phyloP scores from a whole-genome alignment of 371 early-diverging fungal species.

The Globomyces sp. region DNA sequence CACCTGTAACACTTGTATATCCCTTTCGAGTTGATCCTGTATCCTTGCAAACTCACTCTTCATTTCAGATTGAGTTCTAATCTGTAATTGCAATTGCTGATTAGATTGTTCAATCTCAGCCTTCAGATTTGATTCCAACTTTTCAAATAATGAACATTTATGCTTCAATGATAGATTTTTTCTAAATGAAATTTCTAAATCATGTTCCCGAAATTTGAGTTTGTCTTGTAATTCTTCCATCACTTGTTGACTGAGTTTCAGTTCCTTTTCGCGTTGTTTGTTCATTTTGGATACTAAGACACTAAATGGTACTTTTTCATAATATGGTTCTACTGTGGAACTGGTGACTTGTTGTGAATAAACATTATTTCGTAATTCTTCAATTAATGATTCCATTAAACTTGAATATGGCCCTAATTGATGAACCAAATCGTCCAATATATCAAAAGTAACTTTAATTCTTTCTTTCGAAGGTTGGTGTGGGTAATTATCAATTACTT shows the following conservation, averaged over 20 bases:
- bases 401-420: constrained; percentile 28
- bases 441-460: constrained; percentile 26
- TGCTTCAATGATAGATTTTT: constrained; percentile 46
- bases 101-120: constrained; percentile 30
- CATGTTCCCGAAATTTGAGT: constrained; percentile 46
- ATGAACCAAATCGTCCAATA: constrained; percentile 38
- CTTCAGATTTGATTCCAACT: constrained; percentile 17
- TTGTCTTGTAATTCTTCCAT: constrained; percentile 40
- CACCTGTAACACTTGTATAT: constrained; percentile 40
- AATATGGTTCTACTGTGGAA: constrained; percentile 28
- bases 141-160: constrained; percentile 33
- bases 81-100: constrained; percentile 25
- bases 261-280: constrained; percentile 33
- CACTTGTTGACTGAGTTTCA: constrained; percentile 23
- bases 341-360: constrained; percentile 41
- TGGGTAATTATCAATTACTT: constrained; percentile 35
- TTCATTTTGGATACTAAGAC: constrained; percentile 27
- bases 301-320: constrained; percentile 45
- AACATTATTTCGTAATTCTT: constrained; percentile 39
- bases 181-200: constrained; percentile 40
- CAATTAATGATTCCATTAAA: constrained; percentile 28
- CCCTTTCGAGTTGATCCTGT: constrained; percentile 31
- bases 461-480: constrained; percentile 30
- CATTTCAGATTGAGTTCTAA: constrained; percentile 32
- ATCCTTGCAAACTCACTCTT: constrained; percentile 18